These are phyloP conservation scores for Tylopilus vinaceipallidus DNA, from an alignment of 768 basidiomycete species.

Conservation along the genomic window DNA sequence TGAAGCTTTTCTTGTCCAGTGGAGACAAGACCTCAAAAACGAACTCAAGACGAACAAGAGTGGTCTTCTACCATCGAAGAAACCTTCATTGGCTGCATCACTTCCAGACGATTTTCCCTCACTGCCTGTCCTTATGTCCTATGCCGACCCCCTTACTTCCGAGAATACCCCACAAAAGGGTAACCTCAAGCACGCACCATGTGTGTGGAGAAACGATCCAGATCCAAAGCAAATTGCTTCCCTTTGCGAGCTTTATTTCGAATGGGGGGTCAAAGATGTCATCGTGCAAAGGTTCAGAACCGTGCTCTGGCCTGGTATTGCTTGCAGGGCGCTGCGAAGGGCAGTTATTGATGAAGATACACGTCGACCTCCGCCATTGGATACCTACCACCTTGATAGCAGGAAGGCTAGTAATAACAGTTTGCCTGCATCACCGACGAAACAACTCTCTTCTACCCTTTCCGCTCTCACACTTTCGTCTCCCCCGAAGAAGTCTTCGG, in stretches of 20 bases:
- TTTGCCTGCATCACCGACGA: constrained; percentile 16
- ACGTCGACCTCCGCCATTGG: not conserved
- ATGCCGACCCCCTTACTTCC: constrained; percentile 75
- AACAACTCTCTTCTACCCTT: constrained; percentile 10
- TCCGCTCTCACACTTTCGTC: constrained; percentile 18
- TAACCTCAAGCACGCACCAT: constrained; percentile 32
- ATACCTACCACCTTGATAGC: not conserved
- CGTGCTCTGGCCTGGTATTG: constrained; percentile 74
- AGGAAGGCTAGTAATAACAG: not conserved
- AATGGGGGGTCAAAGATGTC: constrained; percentile 84
- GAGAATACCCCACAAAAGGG: constrained; percentile 46
- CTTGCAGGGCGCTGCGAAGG: constrained; percentile 70
- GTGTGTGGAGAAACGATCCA: constrained; percentile 57
- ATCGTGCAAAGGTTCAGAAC: constrained; percentile 84
- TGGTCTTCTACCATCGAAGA: constrained; percentile 62
- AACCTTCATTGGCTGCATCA: constrained; percentile 57
- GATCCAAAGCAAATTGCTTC: constrained; percentile 70
- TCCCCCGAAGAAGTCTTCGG: constrained; percentile 11
- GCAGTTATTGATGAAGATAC: constrained; percentile 51
- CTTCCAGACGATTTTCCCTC: constrained; percentile 70
- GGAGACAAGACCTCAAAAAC: constrained; percentile 60
- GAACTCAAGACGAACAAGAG: constrained; percentile 71
- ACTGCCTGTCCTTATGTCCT: constrained; percentile 71
- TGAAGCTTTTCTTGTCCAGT: constrained; percentile 51
- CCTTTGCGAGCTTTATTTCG: constrained; percentile 84